These are phyloP conservation scores for Globisporangium lucens DNA, from an alignment of 352 stramenopile genomes.

Conservation along the genomic window DNA sequence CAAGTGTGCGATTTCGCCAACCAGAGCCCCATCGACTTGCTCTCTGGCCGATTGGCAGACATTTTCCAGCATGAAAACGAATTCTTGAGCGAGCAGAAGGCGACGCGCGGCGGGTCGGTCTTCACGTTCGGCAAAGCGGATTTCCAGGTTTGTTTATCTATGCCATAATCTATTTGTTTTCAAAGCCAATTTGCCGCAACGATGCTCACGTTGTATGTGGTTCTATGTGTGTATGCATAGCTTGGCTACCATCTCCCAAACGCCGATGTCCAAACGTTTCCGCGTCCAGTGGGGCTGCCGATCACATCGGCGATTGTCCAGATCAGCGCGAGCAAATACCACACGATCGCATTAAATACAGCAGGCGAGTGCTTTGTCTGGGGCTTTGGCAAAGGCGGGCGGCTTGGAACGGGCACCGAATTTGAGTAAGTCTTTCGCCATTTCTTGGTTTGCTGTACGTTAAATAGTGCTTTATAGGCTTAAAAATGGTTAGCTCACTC, in stretches of 20 bases:
- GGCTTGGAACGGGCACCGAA: slow-evolving; percentile 69
- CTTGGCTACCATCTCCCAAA: slow-evolving; percentile 82
- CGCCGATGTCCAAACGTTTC: slow-evolving; percentile 67
- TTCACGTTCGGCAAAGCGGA: slow-evolving; percentile 86
- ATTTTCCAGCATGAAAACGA: slow-evolving; percentile 14
- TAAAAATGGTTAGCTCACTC: not conserved
- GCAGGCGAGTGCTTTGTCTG: slow-evolving; percentile 71
- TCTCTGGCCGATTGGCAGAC: slow-evolving; percentile 27
- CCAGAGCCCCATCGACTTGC: slow-evolving; percentile 65
- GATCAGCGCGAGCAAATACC: slow-evolving; percentile 77
- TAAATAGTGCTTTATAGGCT: not conserved
- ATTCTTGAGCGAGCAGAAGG: slow-evolving; percentile 1
- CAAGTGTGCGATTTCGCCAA: slow-evolving; percentile 46
- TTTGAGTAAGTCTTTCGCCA: slow-evolving; percentile 53
- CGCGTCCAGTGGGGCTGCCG: slow-evolving; percentile 59
- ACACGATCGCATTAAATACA: slow-evolving; percentile 69
- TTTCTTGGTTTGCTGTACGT: not conserved
- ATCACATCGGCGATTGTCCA: slow-evolving; percentile 48
- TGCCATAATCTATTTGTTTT: not conserved
- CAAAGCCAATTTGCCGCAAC: not conserved
- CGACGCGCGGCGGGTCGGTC: slow-evolving; percentile 33
- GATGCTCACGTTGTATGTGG: not conserved
- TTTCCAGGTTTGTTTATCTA: slow-evolving; percentile 51
- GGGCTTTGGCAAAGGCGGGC: slow-evolving; percentile 81
- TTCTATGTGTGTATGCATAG: slow-evolving; percentile 18